Evolutionary conservation across 495 filamentous ascomycete species (phyloP), one percentile per base, ranked within the genome.

Genomic region (Penicillium pulvis): DNA sequence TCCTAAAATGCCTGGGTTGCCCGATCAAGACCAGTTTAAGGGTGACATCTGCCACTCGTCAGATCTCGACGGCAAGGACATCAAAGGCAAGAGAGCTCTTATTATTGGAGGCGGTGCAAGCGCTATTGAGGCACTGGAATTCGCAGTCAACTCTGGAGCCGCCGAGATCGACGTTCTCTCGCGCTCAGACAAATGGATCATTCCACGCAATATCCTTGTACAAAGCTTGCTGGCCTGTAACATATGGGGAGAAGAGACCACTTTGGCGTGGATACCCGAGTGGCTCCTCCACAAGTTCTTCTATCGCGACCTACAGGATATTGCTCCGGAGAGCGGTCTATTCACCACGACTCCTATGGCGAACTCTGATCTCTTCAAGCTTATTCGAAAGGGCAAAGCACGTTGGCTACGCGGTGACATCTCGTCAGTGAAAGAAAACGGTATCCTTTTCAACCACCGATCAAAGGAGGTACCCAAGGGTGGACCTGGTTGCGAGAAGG

Each of bases 171-270:
- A 87, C 59, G 84, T 96, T 19, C 80, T 94, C 6, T 85, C 90
- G 1, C 83, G 91, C 14, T 87, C 84, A 20, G 91, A 94, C 65
- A 94, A 94, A 75, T 94, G 91, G 91, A 87, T 94, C 52, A 93
- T 94, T 54, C 91, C 90, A 4, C 84, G 91, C 14, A 92, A 93
- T 61, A 75, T 88, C 4, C 42, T 93, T 11, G 77, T 92, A 31
- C 88, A 94, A 67, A 79, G 85, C 9, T 77, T 94, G 23, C 79
- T 96, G 12, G 80, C 88, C 0, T 70, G 90, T 56, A 96, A 96
- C 66, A 81, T 93, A 56, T 88, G 91, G 60, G 90, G 91, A 6
- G 81, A 87, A 60, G 89, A 94, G 73, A 91, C 87, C 0, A 67
- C 79, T 2, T 67, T 92, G 51, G 88, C 87, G 26, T 91, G 82